These are phyloP conservation scores for Trypanosoma congolense DNA, from an alignment of 208 protist species.

Conservation along the genomic window DNA sequence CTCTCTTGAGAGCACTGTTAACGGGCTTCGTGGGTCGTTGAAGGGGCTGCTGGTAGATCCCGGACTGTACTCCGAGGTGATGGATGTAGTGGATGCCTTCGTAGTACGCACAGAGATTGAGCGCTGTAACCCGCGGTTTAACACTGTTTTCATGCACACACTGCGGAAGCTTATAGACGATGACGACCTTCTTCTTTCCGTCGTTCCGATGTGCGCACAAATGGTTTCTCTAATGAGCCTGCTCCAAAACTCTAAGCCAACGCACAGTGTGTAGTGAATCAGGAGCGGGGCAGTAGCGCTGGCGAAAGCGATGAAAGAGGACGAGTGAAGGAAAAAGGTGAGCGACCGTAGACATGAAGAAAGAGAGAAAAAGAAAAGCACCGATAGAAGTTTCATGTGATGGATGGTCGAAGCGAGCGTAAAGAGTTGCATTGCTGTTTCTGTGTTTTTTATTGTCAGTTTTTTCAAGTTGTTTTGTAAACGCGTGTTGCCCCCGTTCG, in stretches of 20 bases:
- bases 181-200: conserved; percentile 44
- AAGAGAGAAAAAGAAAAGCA: too few relatives aligned
- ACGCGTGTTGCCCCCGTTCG: too few relatives aligned
- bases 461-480: too few relatives aligned
- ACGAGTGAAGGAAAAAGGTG: too few relatives aligned
- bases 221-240: conserved; percentile 60
- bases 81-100: conserved; percentile 54
- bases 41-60: conserved; percentile 32
- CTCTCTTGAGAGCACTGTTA: conserved; percentile 40
- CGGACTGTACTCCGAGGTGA: conserved; percentile 38
- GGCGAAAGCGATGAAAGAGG: too few relatives aligned
- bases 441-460: too few relatives aligned
- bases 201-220: conserved; percentile 62
- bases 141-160: conserved; percentile 57
- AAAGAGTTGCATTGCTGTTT: too few relatives aligned
- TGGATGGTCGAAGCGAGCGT: too few relatives aligned
- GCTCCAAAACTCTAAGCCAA: not conserved
- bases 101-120: conserved; percentile 38
- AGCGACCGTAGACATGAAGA: too few relatives aligned
- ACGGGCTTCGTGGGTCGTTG: conserved; percentile 41
- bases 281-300: not conserved
- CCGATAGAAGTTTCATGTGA: too few relatives aligned
- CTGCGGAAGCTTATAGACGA: conserved; percentile 42
- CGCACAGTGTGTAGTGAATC: not conserved
- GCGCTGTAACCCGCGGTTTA: conserved; percentile 38